Evolutionary conservation across 2,329 filamentous ascomycete species (phyloP), one percentile per base, ranked within the genome.

Genomic region (Passalora sequoiae): DNA sequence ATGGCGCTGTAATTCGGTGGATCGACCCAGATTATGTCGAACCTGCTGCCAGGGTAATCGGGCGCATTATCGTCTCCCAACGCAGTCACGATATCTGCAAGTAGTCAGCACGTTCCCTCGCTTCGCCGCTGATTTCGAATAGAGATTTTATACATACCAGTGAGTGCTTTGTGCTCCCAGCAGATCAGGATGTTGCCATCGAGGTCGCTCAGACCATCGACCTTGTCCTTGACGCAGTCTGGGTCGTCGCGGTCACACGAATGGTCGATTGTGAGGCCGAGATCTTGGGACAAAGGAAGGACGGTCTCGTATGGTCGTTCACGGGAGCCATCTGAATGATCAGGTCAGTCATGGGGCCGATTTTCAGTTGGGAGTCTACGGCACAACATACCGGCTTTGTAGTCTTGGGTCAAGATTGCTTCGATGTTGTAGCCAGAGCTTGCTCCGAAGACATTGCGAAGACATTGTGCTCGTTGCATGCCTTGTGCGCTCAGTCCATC

Each of bases 121-220:
- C 7, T 17, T 4, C 15, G 12, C 19, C 20, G 24, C 6, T 12
- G 24, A 6, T 27, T 27, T 12, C 12, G 24, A 12, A 27, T 27
- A n/a, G n/a, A 33, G 24, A 36, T 21, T 15, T 16, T 32, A 15
- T 12, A 21, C 31, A 6, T 19, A 35, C 31, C 17, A 21, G 15
- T 30, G 24, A 25, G 44, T 13, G 65, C 63, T 39, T 70, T 65
- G 57, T 82, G 78, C 54, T 81, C 73, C 78, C 78, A 81, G 64
- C 77, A 80, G 45, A 82, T 75, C 32, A 83, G 60, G 35, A 83
- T 74, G 50, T 82, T 82, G 1, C 75, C 76, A 0, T 58, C 44
- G 38, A 38, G 37, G 0, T 74, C 73, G 0, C 55, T 43, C 47
- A 77, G 79, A 4, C 52, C 50, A 1, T 74, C 53, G 1, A 81